phyloP scores from a whole-genome alignment of 768 basidiomycete species.

The Zangia roseola region DNA sequence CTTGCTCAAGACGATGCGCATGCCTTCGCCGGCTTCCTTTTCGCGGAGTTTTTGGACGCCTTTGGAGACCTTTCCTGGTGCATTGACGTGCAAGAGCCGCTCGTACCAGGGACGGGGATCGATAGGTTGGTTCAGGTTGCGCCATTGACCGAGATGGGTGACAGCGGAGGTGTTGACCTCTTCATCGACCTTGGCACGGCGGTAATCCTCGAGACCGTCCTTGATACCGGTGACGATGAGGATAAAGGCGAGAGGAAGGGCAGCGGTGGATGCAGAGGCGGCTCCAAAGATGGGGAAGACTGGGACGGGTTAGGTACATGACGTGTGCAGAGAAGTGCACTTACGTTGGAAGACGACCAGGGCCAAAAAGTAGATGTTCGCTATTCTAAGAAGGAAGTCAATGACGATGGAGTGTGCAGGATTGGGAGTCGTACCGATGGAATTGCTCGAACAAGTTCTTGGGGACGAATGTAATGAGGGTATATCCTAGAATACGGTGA shows the following conservation, averaged over 20 bases:
- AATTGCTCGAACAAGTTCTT: slow-evolving; percentile 97
- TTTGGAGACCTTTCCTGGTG: slow-evolving; percentile 74
- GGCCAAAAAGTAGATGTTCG: slow-evolving; percentile 89
- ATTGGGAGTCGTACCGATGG: slow-evolving; percentile 53
- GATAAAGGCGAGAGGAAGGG: slow-evolving; percentile 86
- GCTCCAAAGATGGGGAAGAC: slow-evolving; percentile 93
- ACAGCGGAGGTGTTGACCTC: slow-evolving; percentile 94
- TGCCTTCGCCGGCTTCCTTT: slow-evolving; percentile 68
- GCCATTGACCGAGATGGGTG: slow-evolving; percentile 86
- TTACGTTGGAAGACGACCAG: slow-evolving; percentile 79
- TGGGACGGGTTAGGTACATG: slow-evolving; percentile 29
- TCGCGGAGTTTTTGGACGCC: slow-evolving; percentile 86
- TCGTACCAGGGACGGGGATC: slow-evolving; percentile 79
- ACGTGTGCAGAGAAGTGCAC: slow-evolving; percentile 16
- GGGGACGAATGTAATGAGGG: slow-evolving; percentile 84
- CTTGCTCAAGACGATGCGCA: slow-evolving; percentile 60
- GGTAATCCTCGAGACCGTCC: slow-evolving; percentile 94
- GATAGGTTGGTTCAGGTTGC: slow-evolving; percentile 82
- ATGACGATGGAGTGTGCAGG: background rate
- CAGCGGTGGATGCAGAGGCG: slow-evolving; percentile 74
- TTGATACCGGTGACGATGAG: slow-evolving; percentile 88
- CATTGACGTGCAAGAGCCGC: slow-evolving; percentile 64
- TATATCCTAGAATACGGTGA: slow-evolving; percentile 67
- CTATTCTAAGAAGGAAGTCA: slow-evolving; percentile 51
- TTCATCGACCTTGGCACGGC: slow-evolving; percentile 84